A percentile compares a stretch with the other conserved stretches of the same genome.
Evolutionary conservation across 345 rosid species (phyloP).

Genomic region (Lepidium sativum): DNA sequence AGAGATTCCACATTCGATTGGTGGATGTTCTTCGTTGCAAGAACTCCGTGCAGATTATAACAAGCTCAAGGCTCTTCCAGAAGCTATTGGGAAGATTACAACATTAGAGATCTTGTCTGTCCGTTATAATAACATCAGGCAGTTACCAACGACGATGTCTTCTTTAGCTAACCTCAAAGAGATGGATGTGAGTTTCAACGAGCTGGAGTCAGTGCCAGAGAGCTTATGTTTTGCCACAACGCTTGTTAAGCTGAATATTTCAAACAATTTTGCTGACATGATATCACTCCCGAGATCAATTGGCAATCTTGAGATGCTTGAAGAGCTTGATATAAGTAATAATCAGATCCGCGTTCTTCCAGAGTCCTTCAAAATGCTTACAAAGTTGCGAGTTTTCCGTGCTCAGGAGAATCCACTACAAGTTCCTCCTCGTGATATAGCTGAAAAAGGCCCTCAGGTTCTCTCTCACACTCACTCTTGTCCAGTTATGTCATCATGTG

Average conservation of each 20-base stretch:
- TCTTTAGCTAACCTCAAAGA: constrained; percentile 65
- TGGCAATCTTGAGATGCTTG: constrained; percentile 94
- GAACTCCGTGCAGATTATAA: constrained; percentile 85
- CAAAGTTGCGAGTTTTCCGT: constrained; percentile 51
- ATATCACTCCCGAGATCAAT: constrained; percentile 73
- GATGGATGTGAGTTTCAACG: constrained; percentile 92
- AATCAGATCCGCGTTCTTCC: constrained; percentile 96
- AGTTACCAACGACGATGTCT: constrained; percentile 90
- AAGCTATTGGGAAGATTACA: constrained; percentile 85
- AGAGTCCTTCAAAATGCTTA: constrained; percentile 74
- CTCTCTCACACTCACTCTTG: neutral
- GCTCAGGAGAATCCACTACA: constrained; percentile 86
- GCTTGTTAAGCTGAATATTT: constrained; percentile 82
- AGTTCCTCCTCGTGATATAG: constrained; percentile 83
- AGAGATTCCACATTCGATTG: constrained; percentile 76
- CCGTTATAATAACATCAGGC: constrained; percentile 84
- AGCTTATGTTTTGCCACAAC: constrained; percentile 87
- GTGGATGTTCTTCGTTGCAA: constrained; percentile 58
- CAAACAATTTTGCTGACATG: constrained; percentile 91
- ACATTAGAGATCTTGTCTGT: constrained; percentile 70
- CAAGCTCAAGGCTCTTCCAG: constrained; percentile 95
- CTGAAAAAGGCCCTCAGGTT: constrained; percentile 91
- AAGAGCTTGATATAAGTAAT: constrained; percentile 92
- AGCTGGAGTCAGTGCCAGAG: constrained; percentile 94
- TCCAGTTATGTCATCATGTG: neutral